Percentiles rank a stretch among this genome's conserved stretches.
Evolutionary conservation across 208 protist species (phyloP).

Genomic region (Acanthamoeba lenticulata): DNA sequence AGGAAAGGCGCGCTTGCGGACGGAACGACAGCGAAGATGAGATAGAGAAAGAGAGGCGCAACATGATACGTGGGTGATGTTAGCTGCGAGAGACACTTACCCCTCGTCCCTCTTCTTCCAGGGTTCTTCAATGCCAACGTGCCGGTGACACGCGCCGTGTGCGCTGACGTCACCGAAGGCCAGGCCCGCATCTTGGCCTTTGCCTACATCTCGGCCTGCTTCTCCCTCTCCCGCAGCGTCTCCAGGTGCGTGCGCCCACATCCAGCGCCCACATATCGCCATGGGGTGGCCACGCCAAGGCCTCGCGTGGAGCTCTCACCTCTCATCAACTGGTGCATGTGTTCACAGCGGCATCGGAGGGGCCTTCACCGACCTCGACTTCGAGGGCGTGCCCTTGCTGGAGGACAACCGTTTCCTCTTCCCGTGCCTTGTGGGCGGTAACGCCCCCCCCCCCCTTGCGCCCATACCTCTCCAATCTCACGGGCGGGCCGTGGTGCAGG

Average conservation of each 20-base stretch:
- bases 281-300: too few species aligned
- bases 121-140: slow-evolving; percentile 50
- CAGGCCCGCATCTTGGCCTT: slow-evolving; percentile 36
- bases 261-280: too few species aligned
- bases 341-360: background rate
- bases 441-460: background rate
- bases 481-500: background rate
- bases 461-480: background rate
- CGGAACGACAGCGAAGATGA: too few species aligned
- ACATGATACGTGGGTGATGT: too few species aligned
- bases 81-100: too few species aligned
- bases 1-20: too few species aligned
- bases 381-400: background rate
- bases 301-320: too few species aligned
- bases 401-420: slow-evolving; percentile 40
- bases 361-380: background rate
- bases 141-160: background rate
- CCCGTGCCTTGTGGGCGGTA: slow-evolving; percentile 1
- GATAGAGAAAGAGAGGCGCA: too few species aligned
- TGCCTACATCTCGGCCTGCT: slow-evolving; percentile 11
- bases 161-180: slow-evolving; percentile 28
- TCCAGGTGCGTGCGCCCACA: background rate
- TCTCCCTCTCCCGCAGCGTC: slow-evolving; percentile 5
- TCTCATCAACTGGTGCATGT: background rate
- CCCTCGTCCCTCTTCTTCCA: too few species aligned